phyloP scores from a whole-genome alignment of 208 protist species.

The Acanthamoeba lenticulata region DNA sequence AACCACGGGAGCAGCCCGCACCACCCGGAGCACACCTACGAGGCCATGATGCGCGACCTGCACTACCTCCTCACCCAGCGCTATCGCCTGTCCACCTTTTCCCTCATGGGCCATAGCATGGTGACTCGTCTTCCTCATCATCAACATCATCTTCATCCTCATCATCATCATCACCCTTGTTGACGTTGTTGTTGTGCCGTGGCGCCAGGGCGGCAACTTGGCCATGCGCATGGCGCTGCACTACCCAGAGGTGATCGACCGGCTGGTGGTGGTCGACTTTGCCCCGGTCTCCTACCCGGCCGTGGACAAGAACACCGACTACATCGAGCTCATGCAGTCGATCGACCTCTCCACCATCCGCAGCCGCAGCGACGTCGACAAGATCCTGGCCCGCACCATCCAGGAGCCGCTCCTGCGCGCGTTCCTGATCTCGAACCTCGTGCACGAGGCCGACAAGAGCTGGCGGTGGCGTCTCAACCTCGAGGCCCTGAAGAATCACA shows the following conservation, averaged over 20 bases:
- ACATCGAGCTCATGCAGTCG: constrained; percentile 49
- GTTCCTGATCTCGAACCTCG: constrained; percentile 54
- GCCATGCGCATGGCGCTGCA: constrained; percentile 66
- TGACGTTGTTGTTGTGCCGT: background rate
- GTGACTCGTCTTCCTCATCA: background rate
- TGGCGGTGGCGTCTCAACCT: constrained; percentile 63
- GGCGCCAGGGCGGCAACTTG: constrained; percentile 19
- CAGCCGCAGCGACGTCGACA: constrained; percentile 43
- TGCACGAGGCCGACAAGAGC: constrained; percentile 40
- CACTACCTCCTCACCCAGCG: constrained; percentile 30
- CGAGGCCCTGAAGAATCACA: background rate
- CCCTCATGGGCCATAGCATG: constrained; percentile 67
- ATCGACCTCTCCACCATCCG: constrained; percentile 7
- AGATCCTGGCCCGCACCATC: background rate
- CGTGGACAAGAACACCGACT: background rate
- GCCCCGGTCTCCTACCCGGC: background rate
- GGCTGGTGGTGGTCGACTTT: constrained; percentile 50
- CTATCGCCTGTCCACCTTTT: background rate
- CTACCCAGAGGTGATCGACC: constrained; percentile 40
- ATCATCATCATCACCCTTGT: no score
- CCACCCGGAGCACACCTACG: constrained; percentile 23
- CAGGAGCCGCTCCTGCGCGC: constrained; percentile 47
- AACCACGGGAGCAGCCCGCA: constrained; percentile 66
- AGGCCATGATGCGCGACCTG: constrained; percentile 47
- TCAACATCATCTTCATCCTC: no score